phyloP scores from a whole-genome alignment of 805 yeast species.

The Clavispora carvajalis region DNA sequence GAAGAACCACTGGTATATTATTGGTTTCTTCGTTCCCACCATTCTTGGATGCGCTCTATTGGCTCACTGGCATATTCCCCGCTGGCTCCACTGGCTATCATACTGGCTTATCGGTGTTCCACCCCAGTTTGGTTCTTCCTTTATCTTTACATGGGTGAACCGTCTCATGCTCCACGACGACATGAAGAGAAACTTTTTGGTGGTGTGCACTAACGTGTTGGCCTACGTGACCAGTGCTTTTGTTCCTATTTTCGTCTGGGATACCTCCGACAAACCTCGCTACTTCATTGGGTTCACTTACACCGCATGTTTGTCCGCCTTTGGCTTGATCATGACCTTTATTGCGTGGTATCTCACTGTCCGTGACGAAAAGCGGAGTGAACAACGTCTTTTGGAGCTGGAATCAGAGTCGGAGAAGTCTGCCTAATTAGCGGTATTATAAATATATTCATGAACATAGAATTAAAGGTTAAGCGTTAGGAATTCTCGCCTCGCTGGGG shows the following conservation, averaged over 20 bases:
- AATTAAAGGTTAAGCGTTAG: no score
- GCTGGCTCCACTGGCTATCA: conserved; percentile 45
- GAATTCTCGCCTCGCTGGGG: no score
- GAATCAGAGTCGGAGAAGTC: background rate
- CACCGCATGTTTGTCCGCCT: conserved; percentile 25
- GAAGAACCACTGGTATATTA: conserved; percentile 32
- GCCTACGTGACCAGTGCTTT: conserved; percentile 37
- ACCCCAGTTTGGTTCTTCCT: conserved; percentile 49
- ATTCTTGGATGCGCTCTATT: conserved; percentile 40
- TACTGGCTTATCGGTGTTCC: conserved; percentile 48
- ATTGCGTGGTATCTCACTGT: conserved; percentile 21
- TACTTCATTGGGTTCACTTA: conserved; percentile 31
- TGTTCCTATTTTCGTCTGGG: conserved; percentile 38
- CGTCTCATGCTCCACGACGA: conserved; percentile 40
- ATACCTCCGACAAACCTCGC: conserved; percentile 27
- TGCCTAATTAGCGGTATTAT: no score
- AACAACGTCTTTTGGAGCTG: background rate
- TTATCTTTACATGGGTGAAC: conserved; percentile 54
- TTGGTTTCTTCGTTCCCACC: conserved; percentile 33
- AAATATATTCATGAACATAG: no score
- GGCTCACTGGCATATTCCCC: conserved; percentile 45
- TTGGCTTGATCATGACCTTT: conserved; percentile 27
- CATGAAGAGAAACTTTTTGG: conserved; percentile 24
- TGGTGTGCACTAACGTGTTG: conserved; percentile 33
- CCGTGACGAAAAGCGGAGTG: conserved; percentile 18